Conservation (phyloP, 805 yeast genomes). For the Starmerella scarabaei region DNA sequence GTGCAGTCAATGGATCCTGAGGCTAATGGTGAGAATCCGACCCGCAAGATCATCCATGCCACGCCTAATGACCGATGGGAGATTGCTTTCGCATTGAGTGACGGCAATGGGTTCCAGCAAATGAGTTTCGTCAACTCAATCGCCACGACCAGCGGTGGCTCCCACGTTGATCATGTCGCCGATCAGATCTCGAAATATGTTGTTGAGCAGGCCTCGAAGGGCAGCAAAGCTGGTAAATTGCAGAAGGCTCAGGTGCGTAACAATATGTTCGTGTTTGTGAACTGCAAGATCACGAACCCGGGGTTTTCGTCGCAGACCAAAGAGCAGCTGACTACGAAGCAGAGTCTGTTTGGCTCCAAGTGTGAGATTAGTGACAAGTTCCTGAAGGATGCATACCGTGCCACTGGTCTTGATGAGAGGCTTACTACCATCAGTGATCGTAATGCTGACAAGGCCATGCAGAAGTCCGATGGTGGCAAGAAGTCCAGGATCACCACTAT, state of each 20-base stretch:
- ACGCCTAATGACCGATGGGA: slow-evolving; percentile 86
- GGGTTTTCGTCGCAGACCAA: slow-evolving; percentile 96
- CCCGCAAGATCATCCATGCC: slow-evolving; percentile 56
- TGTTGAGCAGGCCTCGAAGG: slow-evolving; percentile 55
- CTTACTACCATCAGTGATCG: slow-evolving; percentile 73
- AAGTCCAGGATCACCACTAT: slow-evolving; percentile 67
- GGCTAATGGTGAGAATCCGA: slow-evolving; percentile 13
- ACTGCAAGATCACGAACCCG: slow-evolving; percentile 89
- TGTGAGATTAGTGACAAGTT: slow-evolving; percentile 67
- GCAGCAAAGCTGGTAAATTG: slow-evolving; percentile 44
- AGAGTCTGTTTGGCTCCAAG: slow-evolving; percentile 77
- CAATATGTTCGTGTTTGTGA: slow-evolving; percentile 80
- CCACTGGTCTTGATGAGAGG: slow-evolving; percentile 57
- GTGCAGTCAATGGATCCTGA: slow-evolving; percentile 52
- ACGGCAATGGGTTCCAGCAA: slow-evolving; percentile 68
- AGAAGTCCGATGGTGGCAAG: slow-evolving; percentile 74
- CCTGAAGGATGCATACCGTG: slow-evolving; percentile 48
- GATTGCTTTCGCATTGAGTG: slow-evolving; percentile 85
- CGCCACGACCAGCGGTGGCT: slow-evolving; percentile 95
- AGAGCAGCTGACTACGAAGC: slow-evolving; percentile 84
- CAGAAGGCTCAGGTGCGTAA: slow-evolving; percentile 81
- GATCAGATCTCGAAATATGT: slow-evolving; percentile 75
- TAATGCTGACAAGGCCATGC: slow-evolving; percentile 76
- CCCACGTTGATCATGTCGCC: slow-evolving; percentile 76
- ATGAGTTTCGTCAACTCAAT: slow-evolving; percentile 95